Evolutionary conservation across 2,329 filamentous ascomycete genomes (phyloP), one percentile per base, ranked within the genome.

Genomic region (Cladosporium austrohemisphaericum): DNA sequence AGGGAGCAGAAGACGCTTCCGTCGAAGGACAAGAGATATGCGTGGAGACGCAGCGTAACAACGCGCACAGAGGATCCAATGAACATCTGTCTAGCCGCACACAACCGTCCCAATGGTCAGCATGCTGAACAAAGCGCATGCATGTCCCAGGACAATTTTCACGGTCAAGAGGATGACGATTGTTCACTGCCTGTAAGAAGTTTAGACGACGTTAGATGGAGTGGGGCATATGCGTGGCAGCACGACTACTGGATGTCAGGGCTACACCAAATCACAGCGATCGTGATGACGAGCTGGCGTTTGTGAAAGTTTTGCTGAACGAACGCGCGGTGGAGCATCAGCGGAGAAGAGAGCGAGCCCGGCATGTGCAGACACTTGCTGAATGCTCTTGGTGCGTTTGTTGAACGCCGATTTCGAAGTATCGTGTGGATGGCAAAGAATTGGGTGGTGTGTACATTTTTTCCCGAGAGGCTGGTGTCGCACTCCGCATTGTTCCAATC

Each of bases 181-280:
- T 36, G 41, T 45, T 19, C 20, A 45, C 8, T 45, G 33, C 23
- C 44, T 47, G 5, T 13, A 47, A 38, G 16, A 29, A 22, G 33
- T 22, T 22, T 38, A 29, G 44, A 23, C 18, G 31, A n/a, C 23
- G 19, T 32, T 14, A 19, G 19, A 29, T 13, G 18, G 11, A 11
- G 44, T 47, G 44, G 44, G 33, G 35, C 33, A n/a, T 25, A 20
- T 22, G 32, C 44, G 26, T 36, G 33, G 44, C 33, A 36, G 31
- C 31, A 37, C 18, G 13, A 28, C 16, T 13, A 8, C 25, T n/a
- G 25, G 13, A 16, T 22, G 44, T 20, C 11, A 37, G 44, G 25
- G 14, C 44, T n/a, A 25, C 13, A 38, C 10, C 19, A 11, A 45
- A 38, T 31, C 44, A 25, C 18, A 29, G 10, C 23, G 13, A 25